Evolutionary conservation across 2,329 filamentous ascomycete genomes (phyloP), one percentile per base, ranked within the genome.

Genomic region (Cladosporium sp.): DNA sequence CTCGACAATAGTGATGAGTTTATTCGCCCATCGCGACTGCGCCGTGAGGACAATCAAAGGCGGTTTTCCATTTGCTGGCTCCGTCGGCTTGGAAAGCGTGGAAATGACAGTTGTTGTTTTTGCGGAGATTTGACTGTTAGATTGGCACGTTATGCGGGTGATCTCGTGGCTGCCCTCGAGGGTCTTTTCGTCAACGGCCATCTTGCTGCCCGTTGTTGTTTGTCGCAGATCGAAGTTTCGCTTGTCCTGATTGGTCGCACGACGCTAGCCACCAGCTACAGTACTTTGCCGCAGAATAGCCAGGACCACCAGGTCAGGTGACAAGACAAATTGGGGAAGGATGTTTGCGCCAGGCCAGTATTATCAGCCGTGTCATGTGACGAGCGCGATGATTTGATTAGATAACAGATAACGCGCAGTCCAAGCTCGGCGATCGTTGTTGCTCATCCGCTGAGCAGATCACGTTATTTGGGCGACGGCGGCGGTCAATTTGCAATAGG

Each of bases 1-100:
- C 71, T 91, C 88, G 44, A 80, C 79, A 45, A 90, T 80, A 3
- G 82, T 86, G 64, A 90, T 82, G 65, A 90, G 76, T 71, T 91
- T 91, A 71, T 78, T 78, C 1, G 82, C 78, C 3, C 66, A 68
- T 13, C 64, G 62, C 3, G 71, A 68, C 53, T 74, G 73, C 13
- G 77, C 73, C 42, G 68, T 65, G 9, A 80, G 60, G 35, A 72
- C 63, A 8, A 78, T 66, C 0, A 82, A 61, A 17, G 61, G 64
- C 1, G 74, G 70, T 60, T 75, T 56, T 28, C 57, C 49, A 9
- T 42, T 58, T n/a, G 24, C 9, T 44, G 34, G 1, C 25, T 49
- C 40, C 28, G 20, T 35, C 3, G 45, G 12, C 17, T 6, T 34
- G 4, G 57, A 40, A 47, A 72, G 62, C 4, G 63, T 59, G 22